Conservation (phyloP, 331 rosid species). For the Malus hybrid region DNA sequence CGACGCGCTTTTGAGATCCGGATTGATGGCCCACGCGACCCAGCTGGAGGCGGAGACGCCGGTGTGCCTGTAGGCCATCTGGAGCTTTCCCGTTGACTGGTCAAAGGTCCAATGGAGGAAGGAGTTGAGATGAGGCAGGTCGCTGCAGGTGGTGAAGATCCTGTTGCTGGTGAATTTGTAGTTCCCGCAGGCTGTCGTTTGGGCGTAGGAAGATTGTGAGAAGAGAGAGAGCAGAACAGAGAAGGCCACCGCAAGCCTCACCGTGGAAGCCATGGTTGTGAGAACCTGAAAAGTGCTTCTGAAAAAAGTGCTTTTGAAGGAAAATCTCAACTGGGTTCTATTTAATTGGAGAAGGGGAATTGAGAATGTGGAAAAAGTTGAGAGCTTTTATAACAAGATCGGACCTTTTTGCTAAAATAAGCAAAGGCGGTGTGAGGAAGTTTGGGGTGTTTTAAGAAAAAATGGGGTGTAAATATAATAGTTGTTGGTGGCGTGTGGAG, state of each 20-base stretch:
- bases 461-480: constrained; percentile 23
- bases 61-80: constrained; percentile 49
- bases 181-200: constrained; percentile 14
- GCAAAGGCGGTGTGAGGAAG: not conserved
- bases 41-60: constrained; percentile 29
- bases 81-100: constrained; percentile 24
- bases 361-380: not conserved
- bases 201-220: constrained; percentile 22
- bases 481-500: constrained; percentile 21
- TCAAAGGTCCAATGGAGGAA: constrained; percentile 64
- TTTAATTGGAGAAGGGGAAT: not conserved
- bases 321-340: not conserved
- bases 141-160: constrained; percentile 27
- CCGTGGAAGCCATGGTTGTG: constrained; percentile 27
- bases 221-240: constrained; percentile 11
- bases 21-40: constrained; percentile 83
- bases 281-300: too few species aligned
- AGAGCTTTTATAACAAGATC: too few species aligned
- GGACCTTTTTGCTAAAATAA: not conserved
- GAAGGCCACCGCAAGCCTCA: constrained; percentile 21
- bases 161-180: constrained; percentile 5
- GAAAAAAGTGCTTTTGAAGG: too few species aligned
- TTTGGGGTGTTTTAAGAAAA: not conserved
- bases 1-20: not conserved
- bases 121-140: constrained; percentile 43